Evolutionary conservation across 2,329 filamentous ascomycete genomes (phyloP).

Genomic region (Anthostomella pinea): DNA sequence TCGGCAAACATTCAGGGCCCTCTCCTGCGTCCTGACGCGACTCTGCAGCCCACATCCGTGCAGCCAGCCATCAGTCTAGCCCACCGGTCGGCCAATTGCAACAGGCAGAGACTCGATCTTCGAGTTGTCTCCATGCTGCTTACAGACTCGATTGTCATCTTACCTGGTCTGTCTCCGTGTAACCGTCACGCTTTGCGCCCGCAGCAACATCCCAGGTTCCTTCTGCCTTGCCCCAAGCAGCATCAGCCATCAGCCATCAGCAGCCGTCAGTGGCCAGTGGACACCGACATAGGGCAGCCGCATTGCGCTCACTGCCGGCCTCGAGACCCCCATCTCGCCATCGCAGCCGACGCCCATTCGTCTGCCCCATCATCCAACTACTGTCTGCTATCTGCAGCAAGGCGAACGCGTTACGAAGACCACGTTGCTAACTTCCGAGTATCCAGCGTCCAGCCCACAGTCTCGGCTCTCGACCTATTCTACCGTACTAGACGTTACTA

Average conservation of each 20-base stretch:
- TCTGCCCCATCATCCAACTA: slow-evolving; percentile 7
- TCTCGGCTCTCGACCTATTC: not conserved
- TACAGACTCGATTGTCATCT: slow-evolving; percentile 2
- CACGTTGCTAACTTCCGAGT: not conserved
- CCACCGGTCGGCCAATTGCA: too few relatives aligned
- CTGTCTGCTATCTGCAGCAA: slow-evolving; percentile 24
- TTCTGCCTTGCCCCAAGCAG: too few relatives aligned
- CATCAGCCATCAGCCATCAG: too few relatives aligned
- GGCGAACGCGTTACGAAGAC: slow-evolving; percentile 28
- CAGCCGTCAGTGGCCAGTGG: too few relatives aligned
- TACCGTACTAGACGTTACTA: slow-evolving; percentile 4
- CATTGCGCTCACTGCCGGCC: slow-evolving; percentile 1
- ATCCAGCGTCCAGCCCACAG: slow-evolving; percentile 1
- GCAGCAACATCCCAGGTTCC: slow-evolving; percentile 6
- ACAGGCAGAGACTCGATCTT: too few relatives aligned
- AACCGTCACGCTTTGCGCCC: slow-evolving; percentile 8
- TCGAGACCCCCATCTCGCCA: slow-evolving; percentile 1
- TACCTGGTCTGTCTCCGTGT: slow-evolving; percentile 11
- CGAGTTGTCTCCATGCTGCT: not conserved
- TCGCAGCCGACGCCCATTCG: slow-evolving; percentile 1
- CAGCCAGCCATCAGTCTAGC: too few relatives aligned
- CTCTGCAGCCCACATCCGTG: too few relatives aligned
- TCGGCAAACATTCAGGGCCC: slow-evolving; percentile 4
- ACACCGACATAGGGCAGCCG: slow-evolving; percentile 1
- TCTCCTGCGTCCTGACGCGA: too few relatives aligned